Evolutionary conservation across 2,329 filamentous ascomycete species (phyloP).

Genomic region (Zymoseptoria brevis): DNA sequence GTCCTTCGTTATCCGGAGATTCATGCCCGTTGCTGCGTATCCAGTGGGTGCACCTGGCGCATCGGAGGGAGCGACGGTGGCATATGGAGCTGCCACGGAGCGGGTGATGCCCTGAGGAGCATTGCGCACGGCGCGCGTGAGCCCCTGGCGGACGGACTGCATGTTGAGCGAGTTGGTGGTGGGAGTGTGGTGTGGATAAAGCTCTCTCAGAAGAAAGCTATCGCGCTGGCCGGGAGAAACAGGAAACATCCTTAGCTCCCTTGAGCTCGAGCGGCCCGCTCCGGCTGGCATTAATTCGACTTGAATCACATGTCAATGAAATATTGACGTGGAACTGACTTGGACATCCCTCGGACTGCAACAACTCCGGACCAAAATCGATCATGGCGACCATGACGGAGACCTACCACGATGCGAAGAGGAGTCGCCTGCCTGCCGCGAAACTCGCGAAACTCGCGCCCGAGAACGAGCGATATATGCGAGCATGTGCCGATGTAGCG

Average conservation of each 20-base stretch:
- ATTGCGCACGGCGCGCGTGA: conserved; percentile 60
- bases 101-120: conserved; percentile 39
- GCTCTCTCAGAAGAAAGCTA: background rate
- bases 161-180: conserved; percentile 44
- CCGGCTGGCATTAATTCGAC: background rate
- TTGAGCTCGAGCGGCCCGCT: background rate
- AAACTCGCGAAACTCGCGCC: conserved; percentile 61
- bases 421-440: conserved; percentile 41
- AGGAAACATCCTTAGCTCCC: background rate
- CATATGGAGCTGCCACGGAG: conserved; percentile 59
- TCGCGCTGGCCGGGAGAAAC: background rate
- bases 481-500: conserved; percentile 92
- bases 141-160: conserved; percentile 75
- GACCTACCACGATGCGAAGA: conserved; percentile 49
- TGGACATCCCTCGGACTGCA: background rate
- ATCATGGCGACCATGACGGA: conserved; percentile 59
- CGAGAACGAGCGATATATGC: conserved; percentile 89
- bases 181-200: conserved; percentile 1
- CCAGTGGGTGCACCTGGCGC: conserved; percentile 33
- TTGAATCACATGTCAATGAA: background rate
- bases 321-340: background rate
- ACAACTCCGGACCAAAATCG: background rate
- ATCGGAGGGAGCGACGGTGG: conserved; percentile 50
- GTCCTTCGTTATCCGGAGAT: conserved; percentile 85
- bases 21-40: conserved; percentile 39